These are phyloP conservation scores for Cladosporium sp. DNA, from an alignment of 2,329 filamentous ascomycete species.

Conservation along the genomic window DNA sequence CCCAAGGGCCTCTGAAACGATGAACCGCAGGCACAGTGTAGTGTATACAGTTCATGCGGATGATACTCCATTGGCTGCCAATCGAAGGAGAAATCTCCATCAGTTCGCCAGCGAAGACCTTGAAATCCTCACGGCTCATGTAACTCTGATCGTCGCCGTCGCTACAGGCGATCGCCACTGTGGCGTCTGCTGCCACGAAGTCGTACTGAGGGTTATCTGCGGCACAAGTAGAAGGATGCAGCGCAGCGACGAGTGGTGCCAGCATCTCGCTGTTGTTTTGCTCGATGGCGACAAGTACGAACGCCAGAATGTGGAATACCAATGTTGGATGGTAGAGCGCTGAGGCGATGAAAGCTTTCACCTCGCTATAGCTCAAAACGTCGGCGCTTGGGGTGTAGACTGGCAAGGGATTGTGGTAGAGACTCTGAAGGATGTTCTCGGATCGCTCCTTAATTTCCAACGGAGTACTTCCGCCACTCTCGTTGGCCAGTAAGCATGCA, in stretches of 20 bases:
- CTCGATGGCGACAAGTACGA: slow-evolving; percentile 34
- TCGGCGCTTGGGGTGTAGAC: slow-evolving; percentile 31
- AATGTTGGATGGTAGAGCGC: slow-evolving; percentile 34
- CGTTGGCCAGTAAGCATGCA: slow-evolving; percentile 36
- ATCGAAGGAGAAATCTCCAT: slow-evolving; percentile 29
- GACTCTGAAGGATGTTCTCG: slow-evolving; percentile 30
- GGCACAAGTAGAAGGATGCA: neutral
- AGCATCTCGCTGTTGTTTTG: slow-evolving; percentile 27
- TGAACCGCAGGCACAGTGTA: slow-evolving; percentile 35
- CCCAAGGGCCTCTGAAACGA: slow-evolving; percentile 29
- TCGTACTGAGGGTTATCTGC: neutral
- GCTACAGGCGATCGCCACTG: slow-evolving; percentile 34
- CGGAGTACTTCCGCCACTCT: slow-evolving; percentile 24
- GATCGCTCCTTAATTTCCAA: slow-evolving; percentile 34
- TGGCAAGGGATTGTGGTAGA: slow-evolving; percentile 40
- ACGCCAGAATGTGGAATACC: slow-evolving; percentile 32
- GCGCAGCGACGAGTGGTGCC: slow-evolving; percentile 20
- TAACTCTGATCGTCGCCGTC: slow-evolving; percentile 34
- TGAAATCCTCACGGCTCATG: slow-evolving; percentile 26
- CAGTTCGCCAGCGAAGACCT: slow-evolving; percentile 32
- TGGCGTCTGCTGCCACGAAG: neutral
- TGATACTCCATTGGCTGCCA: slow-evolving; percentile 37
- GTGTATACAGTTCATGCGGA: slow-evolving; percentile 35
- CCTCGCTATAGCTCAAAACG: slow-evolving; percentile 40
- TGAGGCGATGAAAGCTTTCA: slow-evolving; percentile 34